These are phyloP conservation scores for Pseudogymnoascus sp. DNA, from an alignment of 2,329 filamentous ascomycete species.

Conservation along the genomic window DNA sequence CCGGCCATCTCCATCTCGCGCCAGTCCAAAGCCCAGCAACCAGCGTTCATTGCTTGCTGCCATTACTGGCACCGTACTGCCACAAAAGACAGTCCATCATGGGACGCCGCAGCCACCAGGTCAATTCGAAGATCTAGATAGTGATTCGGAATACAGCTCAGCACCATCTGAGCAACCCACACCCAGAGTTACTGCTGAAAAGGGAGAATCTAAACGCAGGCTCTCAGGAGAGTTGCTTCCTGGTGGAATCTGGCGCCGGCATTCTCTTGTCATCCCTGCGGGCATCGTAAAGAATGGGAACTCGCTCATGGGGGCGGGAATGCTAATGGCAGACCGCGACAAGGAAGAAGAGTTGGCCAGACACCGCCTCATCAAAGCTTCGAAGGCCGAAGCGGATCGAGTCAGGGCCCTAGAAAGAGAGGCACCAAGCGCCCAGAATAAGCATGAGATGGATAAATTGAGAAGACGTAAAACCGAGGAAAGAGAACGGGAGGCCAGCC, in stretches of 20 bases:
- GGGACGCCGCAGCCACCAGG: neutral
- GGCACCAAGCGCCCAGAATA: neutral
- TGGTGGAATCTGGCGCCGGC: constrained; percentile 2
- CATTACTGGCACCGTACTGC: constrained; percentile 2
- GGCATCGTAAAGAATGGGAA: neutral
- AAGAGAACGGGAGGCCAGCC: neutral
- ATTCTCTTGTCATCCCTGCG: constrained; percentile 3
- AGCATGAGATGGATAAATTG: neutral
- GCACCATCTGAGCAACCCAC: neutral
- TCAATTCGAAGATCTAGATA: neutral
- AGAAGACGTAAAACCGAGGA: neutral
- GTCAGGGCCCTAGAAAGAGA: neutral
- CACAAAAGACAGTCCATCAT: neutral
- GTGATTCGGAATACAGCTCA: neutral
- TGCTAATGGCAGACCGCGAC: neutral
- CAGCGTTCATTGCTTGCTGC: neutral
- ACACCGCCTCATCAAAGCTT: neutral
- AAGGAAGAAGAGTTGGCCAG: neutral
- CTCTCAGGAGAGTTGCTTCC: neutral
- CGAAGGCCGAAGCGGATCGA: neutral
- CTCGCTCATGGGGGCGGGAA: neutral
- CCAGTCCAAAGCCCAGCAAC: neutral
- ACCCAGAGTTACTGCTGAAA: neutral
- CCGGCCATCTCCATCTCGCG: neutral
- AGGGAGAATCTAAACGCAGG: neutral